Percentiles rank a stretch among this genome's conserved stretches.
Evolutionary conservation across 1,139 yeast species (phyloP).

Genomic region (Candida neerlandica): DNA sequence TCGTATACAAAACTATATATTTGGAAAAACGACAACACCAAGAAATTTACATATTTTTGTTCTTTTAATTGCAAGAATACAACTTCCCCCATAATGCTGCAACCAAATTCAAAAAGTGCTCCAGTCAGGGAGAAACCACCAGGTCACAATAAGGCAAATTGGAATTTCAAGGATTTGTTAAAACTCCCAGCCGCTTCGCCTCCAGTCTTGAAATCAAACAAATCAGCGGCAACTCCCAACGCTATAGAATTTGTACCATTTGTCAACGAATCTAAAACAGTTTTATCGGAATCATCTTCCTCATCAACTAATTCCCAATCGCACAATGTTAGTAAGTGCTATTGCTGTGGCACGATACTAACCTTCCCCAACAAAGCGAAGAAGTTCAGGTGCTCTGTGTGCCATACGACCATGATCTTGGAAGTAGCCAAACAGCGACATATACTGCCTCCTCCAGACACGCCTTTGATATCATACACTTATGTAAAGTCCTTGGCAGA

Average conservation of each 20-base stretch:
- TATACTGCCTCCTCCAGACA: slow-evolving; percentile 8
- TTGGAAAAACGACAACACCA: no score
- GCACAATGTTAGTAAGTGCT: slow-evolving; percentile 30
- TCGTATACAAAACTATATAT: not conserved
- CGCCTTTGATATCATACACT: slow-evolving; percentile 28
- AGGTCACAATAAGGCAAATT: not conserved
- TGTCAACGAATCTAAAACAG: not conserved
- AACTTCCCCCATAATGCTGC: slow-evolving; percentile 12
- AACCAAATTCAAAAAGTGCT: slow-evolving; percentile 1
- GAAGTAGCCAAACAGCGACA: slow-evolving; percentile 8
- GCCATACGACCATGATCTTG: slow-evolving; percentile 52
- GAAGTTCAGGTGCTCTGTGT: slow-evolving; percentile 60
- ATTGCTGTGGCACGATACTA: slow-evolving; percentile 65
- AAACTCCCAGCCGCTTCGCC: slow-evolving; percentile 9
- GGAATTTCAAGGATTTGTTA: slow-evolving; percentile 10
- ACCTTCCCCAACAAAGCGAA: slow-evolving; percentile 47
- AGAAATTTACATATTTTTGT: no score
- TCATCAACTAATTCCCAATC: slow-evolving; percentile 7
- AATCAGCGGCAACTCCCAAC: slow-evolving; percentile 5
- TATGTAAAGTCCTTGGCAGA: slow-evolving; percentile 33
- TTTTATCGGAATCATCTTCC: slow-evolving; percentile 4
- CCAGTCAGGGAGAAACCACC: not conserved
- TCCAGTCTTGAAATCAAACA: slow-evolving; percentile 2
- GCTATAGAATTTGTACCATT: slow-evolving; percentile 3
- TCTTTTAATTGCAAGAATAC: not conserved